A percentile compares a stretch with the other conserved stretches of the same genome.
Evolutionary conservation across 441 rosid genomes (phyloP).

Genomic region (Sinapis alba): DNA sequence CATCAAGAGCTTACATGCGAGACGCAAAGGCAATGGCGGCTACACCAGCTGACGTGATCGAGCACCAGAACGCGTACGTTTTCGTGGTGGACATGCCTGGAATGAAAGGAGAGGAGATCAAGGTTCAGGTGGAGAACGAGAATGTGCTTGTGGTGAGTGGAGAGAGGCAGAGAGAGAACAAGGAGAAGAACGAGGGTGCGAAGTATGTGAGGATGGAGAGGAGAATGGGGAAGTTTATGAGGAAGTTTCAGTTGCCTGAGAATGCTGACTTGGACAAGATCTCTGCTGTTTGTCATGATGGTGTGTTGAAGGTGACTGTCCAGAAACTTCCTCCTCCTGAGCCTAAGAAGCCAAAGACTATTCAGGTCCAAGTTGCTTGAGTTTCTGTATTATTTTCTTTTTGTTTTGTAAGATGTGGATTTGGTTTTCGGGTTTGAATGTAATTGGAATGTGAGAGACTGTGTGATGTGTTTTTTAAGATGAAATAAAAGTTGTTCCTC

Average conservation of each 20-base stretch:
- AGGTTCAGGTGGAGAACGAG: slow-evolving; percentile 53
- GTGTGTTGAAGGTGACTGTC: slow-evolving; percentile 74
- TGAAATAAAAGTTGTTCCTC: slow-evolving; percentile 5
- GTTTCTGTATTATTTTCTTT: neutral
- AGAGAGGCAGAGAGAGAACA: slow-evolving; percentile 46
- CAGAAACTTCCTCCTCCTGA: slow-evolving; percentile 86
- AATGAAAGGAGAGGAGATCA: slow-evolving; percentile 48
- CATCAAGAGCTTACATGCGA: slow-evolving; percentile 51
- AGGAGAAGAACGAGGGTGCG: slow-evolving; percentile 45
- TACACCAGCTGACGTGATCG: slow-evolving; percentile 69
- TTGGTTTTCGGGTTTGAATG: neutral
- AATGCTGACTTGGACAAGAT: slow-evolving; percentile 69
- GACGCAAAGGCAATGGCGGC: slow-evolving; percentile 69
- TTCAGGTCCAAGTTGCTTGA: slow-evolving; percentile 78
- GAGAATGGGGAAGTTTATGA: slow-evolving; percentile 78
- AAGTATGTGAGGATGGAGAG: slow-evolving; percentile 89
- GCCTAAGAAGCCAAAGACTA: slow-evolving; percentile 77
- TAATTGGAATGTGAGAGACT: neutral
- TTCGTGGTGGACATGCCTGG: slow-evolving; percentile 76
- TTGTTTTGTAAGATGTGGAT: neutral
- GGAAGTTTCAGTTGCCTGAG: slow-evolving; percentile 79
- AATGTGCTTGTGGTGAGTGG: slow-evolving; percentile 47
- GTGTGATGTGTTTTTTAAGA: neutral
- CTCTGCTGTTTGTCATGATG: slow-evolving; percentile 72
- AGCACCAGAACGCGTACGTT: slow-evolving; percentile 44